Evolutionary conservation across 2,329 filamentous ascomycete species (phyloP).

Genomic region (Alternaria burnsii): DNA sequence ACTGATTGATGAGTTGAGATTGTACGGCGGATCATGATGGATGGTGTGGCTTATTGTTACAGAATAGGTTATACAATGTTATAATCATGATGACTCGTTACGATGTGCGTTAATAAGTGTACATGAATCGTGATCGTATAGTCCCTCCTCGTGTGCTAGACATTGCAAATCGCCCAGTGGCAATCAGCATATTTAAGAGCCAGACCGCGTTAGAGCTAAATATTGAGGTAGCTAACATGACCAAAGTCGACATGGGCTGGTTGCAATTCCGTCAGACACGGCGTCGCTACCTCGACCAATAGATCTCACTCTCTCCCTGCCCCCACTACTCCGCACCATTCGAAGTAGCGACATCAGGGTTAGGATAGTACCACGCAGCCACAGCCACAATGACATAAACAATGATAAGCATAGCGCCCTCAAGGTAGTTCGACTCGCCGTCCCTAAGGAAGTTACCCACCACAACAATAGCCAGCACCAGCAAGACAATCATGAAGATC

Average conservation of each 20-base stretch:
- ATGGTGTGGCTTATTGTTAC: not conserved
- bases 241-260: not conserved
- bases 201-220: not conserved
- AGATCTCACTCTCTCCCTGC: not conserved
- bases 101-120: not conserved
- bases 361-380: conserved; percentile 68
- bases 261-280: not conserved
- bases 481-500: conserved; percentile 81
- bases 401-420: conserved; percentile 81
- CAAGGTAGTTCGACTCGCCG: conserved; percentile 89
- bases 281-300: no score
- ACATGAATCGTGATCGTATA: not conserved
- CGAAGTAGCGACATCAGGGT: conserved; percentile 53
- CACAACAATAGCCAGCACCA: conserved; percentile 84
- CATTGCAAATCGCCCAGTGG: no score
- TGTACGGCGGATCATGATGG: not conserved
- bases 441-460: conserved; percentile 89
- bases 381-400: conserved; percentile 71
- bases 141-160: fast-evolving
- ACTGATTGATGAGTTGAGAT: conserved; percentile 5
- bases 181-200: not conserved
- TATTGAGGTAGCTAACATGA: not conserved
- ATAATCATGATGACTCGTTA: not conserved
- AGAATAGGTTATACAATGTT: not conserved
- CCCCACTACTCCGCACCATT: conserved; percentile 17